Evolutionary conservation across 1,284 basidiomycete genomes (phyloP), one percentile per base, ranked within the genome.

Genomic region (Ceratobasidium sp.): DNA sequence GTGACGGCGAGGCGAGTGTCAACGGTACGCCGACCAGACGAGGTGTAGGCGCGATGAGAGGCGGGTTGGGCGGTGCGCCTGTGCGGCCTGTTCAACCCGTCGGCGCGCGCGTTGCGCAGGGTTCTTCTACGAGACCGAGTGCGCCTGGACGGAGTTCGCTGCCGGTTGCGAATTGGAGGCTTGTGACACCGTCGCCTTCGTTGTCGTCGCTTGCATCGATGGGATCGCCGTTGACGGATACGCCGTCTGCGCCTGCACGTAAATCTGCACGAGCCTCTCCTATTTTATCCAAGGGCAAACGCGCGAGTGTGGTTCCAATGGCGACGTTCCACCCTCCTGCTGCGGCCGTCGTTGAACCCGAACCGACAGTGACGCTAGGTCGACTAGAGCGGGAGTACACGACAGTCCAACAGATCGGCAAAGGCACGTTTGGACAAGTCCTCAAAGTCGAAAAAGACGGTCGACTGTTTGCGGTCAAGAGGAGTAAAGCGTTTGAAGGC

Each of bases 401-500:
- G 38, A 92, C 94, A 78, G 86, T 95, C 44, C 93, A 95, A 77
- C 91, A 93, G 81, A 88, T 99, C 23, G 98, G 98, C 4, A 92
- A 93, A 77, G 98, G 98, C 20, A 96, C 97, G 82, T 99, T 99
- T 85, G 96, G 96, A 56, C 94, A 94, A 81, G 97, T 96, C 15
- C 91, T 97, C 85, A 97, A 96, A 86, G 97, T 96, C 7, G 85
- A 86, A 52, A 82, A 83, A 52, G 84, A 85, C 46, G 87, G 88
- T 20, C 87, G 88, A 61, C 86, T 95, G 28, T 98, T 90, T 84
- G 98, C 98, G 1, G 92, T 99, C 82, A 99, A 99, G 89, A 93
- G 94, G 84, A 97, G 95, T 70, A 96, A 98, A 86, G 90, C 92
- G 48, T 97, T 98, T 82, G 93, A 95, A 82, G 98, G 98, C 50